phyloP scores from a whole-genome alignment of 768 basidiomycete species.

The Amyloporia xantha region DNA sequence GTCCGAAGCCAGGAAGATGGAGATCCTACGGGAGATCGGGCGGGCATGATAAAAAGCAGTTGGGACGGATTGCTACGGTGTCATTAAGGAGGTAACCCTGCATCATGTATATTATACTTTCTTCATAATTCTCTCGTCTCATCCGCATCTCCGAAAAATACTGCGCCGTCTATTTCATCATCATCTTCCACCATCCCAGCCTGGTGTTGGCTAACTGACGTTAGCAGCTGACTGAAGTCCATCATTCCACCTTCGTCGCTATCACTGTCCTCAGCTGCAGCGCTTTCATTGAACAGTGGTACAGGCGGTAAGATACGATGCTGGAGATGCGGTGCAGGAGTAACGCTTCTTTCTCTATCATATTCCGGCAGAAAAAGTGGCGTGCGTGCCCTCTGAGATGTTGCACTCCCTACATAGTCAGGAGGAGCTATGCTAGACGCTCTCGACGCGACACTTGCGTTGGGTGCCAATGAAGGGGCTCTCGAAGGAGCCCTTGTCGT shows the following conservation, averaged over 20 bases:
- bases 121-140: slow-evolving; percentile 53
- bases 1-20: slow-evolving; percentile 49
- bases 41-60: slow-evolving; percentile 42
- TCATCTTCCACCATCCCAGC: slow-evolving; percentile 64
- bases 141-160: slow-evolving; percentile 80
- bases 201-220: slow-evolving; percentile 46
- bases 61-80: too few species aligned
- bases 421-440: slow-evolving; percentile 28
- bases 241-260: slow-evolving; percentile 53
- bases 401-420: slow-evolving; percentile 20
- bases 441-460: slow-evolving; percentile 22
- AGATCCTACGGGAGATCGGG: slow-evolving; percentile 77
- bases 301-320: slow-evolving; percentile 30
- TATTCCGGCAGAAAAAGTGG: slow-evolving; percentile 75
- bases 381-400: slow-evolving; percentile 39
- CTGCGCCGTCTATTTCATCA: slow-evolving; percentile 66
- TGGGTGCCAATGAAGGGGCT: slow-evolving; percentile 17
- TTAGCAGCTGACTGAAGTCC: slow-evolving; percentile 68
- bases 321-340: slow-evolving; percentile 28
- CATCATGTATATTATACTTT: too few species aligned
- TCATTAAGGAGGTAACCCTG: background rate
- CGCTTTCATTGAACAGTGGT: slow-evolving; percentile 38
- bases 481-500: slow-evolving; percentile 27
- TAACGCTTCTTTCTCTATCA: slow-evolving; percentile 34
- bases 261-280: slow-evolving; percentile 23